phyloP scores from a whole-genome alignment of 257 asterid species.

The Hygrophila difformis region DNA sequence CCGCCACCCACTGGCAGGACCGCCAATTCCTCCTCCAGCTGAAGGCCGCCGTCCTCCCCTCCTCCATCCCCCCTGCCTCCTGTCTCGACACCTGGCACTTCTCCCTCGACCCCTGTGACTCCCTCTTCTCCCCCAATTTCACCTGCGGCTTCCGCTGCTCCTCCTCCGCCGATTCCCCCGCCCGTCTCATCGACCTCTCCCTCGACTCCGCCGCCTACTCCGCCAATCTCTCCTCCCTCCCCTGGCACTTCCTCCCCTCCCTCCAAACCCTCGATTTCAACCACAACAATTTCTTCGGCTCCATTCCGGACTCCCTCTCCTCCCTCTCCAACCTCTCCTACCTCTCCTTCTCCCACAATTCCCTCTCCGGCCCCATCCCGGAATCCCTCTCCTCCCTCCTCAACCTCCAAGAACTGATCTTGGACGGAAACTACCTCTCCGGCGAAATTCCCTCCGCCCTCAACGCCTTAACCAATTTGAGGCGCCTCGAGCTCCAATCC shows the following conservation, averaged over 20 bases:
- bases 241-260: constrained; percentile 42
- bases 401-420: constrained; percentile 26
- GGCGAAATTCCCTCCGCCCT: constrained; percentile 39
- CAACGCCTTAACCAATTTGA: constrained; percentile 46
- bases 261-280: constrained; percentile 53
- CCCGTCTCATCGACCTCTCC: constrained; percentile 60
- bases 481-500: constrained; percentile 61
- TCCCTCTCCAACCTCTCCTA: constrained; percentile 29
- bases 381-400: constrained; percentile 36
- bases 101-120: constrained; percentile 66
- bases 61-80: constrained; percentile 39
- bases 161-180: constrained; percentile 16
- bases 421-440: constrained; percentile 47
- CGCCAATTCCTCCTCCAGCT: constrained; percentile 51
- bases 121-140: constrained; percentile 43
- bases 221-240: constrained; percentile 31
- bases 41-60: constrained; percentile 36
- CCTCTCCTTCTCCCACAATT: constrained; percentile 52
- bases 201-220: constrained; percentile 72
- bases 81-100: constrained; percentile 79
- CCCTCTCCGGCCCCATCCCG: constrained; percentile 46
- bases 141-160: constrained; percentile 85
- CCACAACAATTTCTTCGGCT: constrained; percentile 41
- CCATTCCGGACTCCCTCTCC: constrained; percentile 52
- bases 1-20: constrained; percentile 51